These are phyloP conservation scores for Teunomyces pallodes DNA, from an alignment of 805 yeast species.

Conservation along the genomic window DNA sequence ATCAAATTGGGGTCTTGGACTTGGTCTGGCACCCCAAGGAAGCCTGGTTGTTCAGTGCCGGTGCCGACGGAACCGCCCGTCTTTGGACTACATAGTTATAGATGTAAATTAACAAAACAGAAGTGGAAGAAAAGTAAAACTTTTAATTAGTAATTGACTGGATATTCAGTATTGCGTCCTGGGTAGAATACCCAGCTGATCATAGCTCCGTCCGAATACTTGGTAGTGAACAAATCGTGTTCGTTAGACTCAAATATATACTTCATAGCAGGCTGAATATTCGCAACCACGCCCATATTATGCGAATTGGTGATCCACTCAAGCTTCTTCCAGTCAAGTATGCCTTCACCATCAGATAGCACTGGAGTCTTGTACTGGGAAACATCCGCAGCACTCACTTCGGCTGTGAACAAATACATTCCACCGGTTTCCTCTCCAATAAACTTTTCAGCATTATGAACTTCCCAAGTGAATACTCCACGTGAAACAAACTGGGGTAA, in stretches of 20 bases:
- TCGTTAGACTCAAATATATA: constrained; percentile 25
- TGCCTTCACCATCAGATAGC: constrained; percentile 34
- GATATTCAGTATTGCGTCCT: constrained; percentile 6
- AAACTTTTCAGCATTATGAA: constrained; percentile 9
- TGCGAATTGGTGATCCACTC: constrained; percentile 36
- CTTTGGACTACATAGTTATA: constrained; percentile 79
- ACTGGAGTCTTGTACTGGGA: constrained; percentile 27
- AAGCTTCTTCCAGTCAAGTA: constrained; percentile 39
- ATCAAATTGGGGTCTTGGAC: constrained; percentile 82
- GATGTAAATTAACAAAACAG: constrained; percentile 4
- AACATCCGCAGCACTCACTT: constrained; percentile 22
- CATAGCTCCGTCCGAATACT: constrained; percentile 18
- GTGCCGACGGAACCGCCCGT: constrained; percentile 95
- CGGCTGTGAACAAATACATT: constrained; percentile 39
- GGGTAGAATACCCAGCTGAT: constrained; percentile 12
- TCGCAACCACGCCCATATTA: constrained; percentile 42
- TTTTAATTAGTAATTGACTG: neutral
- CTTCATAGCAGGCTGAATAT: constrained; percentile 25
- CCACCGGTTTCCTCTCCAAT: constrained; percentile 28
- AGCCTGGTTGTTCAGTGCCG: constrained; percentile 96
- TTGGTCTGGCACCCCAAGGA: constrained; percentile 96
- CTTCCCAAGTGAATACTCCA: constrained; percentile 37
- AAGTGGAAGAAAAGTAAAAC: neutral
- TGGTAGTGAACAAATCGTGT: constrained; percentile 22
- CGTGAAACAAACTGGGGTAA: constrained; percentile 27